Evolutionary conservation across 179 eudicot genomes (phyloP).

Genomic region (Nepenthes alata): DNA sequence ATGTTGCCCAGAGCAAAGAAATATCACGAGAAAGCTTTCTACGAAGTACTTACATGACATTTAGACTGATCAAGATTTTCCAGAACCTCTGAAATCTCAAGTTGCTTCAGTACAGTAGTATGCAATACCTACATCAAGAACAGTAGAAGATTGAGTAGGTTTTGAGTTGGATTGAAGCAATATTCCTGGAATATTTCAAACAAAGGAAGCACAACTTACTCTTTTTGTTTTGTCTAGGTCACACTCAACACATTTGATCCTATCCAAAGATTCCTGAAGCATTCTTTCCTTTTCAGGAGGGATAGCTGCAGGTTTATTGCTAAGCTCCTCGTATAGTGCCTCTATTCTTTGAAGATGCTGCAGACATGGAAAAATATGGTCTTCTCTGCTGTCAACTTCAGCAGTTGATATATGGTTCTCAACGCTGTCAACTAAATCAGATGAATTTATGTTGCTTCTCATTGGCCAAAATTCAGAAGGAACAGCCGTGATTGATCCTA

Average conservation of each 20-base stretch:
- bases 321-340: conserved; percentile 40
- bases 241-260: conserved; percentile 59
- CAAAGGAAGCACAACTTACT: conserved; percentile 19
- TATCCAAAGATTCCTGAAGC: conserved; percentile 47
- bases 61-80: no score
- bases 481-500: conserved; percentile 14
- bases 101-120: no score
- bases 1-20: no score
- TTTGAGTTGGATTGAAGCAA: no score
- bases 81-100: not conserved
- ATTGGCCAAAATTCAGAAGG: conserved; percentile 30
- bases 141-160: not conserved
- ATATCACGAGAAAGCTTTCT: not conserved
- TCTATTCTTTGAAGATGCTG: conserved; percentile 57
- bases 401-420: conserved; percentile 15
- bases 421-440: conserved; percentile 20
- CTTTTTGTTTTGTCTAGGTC: conserved; percentile 67
- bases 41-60: no score
- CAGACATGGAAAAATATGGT: conserved; percentile 29
- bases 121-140: no score
- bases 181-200: not conserved
- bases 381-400: conserved; percentile 20
- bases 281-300: conserved; percentile 57
- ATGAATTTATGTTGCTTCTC: conserved; percentile 23
- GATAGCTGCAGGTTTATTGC: conserved; percentile 42